A percentile compares a stretch with the other conserved stretches of the same genome.
phyloP scores from a whole-genome alignment of 2,329 filamentous ascomycete species.

The Colletotrichum horii region DNA sequence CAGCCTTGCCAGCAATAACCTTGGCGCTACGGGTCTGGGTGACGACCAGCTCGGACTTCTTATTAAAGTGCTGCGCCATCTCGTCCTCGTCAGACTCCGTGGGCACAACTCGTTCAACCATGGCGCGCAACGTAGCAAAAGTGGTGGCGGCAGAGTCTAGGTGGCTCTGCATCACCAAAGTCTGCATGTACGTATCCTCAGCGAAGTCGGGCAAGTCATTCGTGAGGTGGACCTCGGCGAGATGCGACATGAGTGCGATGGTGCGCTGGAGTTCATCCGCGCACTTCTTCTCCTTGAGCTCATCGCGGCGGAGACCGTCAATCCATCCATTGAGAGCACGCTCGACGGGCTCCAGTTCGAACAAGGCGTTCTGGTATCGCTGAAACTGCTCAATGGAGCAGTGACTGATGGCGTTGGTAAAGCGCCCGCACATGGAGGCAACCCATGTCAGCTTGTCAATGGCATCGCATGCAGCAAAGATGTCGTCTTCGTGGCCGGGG shows the following conservation, averaged over 20 bases:
- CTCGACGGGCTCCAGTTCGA: slow-evolving; percentile 92
- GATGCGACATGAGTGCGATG: slow-evolving; percentile 85
- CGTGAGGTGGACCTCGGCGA: slow-evolving; percentile 80
- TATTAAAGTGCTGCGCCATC: slow-evolving; percentile 68
- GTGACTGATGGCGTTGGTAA: slow-evolving; percentile 78
- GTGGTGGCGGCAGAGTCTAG: slow-evolving; percentile 78
- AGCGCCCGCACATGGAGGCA: slow-evolving; percentile 80
- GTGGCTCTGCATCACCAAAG: slow-evolving; percentile 78
- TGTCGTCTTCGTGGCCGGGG: slow-evolving; percentile 76
- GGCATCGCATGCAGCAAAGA: slow-evolving; percentile 80
- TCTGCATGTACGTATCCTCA: slow-evolving; percentile 79
- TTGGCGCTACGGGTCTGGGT: slow-evolving; percentile 82
- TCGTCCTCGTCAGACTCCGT: slow-evolving; percentile 66
- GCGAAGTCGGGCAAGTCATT: slow-evolving; percentile 75
- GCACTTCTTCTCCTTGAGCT: slow-evolving; percentile 84
- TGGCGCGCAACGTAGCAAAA: slow-evolving; percentile 65
- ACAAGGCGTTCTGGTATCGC: slow-evolving; percentile 78
- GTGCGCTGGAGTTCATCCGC: slow-evolving; percentile 82
- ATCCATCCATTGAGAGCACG: slow-evolving; percentile 88
- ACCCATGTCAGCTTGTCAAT: slow-evolving; percentile 88
- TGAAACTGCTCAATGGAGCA: slow-evolving; percentile 82
- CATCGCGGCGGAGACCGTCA: slow-evolving; percentile 81
- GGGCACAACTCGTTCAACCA: slow-evolving; percentile 72
- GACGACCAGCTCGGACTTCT: slow-evolving; percentile 74
- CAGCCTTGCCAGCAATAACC: slow-evolving; percentile 80